phyloP scores from a whole-genome alignment of 2,329 filamentous ascomycete species.

The Colletotrichum viniferum region DNA sequence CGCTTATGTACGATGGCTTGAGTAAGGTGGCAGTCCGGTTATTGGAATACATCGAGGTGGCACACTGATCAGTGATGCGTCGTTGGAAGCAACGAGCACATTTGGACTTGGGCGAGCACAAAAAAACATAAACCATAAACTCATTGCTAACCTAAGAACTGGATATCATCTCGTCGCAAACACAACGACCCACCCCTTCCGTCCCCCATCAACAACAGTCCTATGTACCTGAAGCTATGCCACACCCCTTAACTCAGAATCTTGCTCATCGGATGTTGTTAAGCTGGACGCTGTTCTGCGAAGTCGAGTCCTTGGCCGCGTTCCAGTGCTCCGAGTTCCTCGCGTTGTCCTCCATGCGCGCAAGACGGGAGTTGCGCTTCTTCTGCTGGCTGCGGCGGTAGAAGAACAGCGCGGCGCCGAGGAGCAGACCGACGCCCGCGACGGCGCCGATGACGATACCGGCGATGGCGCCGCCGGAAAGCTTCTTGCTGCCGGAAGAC shows the following conservation, averaged over 20 bases:
- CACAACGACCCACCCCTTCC: not conserved
- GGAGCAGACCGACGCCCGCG: constrained; percentile 2
- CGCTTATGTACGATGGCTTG: not conserved
- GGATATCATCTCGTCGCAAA: constrained; percentile 10
- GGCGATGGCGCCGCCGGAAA: constrained; percentile 14
- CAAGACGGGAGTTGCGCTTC: constrained; percentile 17
- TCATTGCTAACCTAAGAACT: not conserved
- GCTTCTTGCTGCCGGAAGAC: not conserved
- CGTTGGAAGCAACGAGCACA: not conserved
- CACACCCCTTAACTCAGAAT: rapidly evolving
- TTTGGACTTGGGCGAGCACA: not conserved
- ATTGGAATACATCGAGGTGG: rapidly evolving
- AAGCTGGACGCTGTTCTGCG: constrained; percentile 11
- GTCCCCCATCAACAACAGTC: not conserved
- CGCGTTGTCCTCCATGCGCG: constrained; percentile 15
- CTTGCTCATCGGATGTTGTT: not conserved
- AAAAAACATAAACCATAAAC: not conserved
- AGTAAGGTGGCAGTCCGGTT: rapidly evolving
- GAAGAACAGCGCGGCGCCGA: constrained; percentile 9
- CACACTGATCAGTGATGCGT: rapidly evolving
- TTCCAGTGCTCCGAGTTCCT: constrained; percentile 6
- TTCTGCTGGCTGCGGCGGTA: constrained; percentile 16
- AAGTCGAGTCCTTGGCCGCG: constrained; percentile 5
- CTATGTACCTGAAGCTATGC: not conserved
- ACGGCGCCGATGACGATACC: constrained; percentile 18